Evolutionary conservation across 106 monocot genomes (phyloP), one percentile per base, ranked within the genome.

Genomic region (Allium cepa): DNA sequence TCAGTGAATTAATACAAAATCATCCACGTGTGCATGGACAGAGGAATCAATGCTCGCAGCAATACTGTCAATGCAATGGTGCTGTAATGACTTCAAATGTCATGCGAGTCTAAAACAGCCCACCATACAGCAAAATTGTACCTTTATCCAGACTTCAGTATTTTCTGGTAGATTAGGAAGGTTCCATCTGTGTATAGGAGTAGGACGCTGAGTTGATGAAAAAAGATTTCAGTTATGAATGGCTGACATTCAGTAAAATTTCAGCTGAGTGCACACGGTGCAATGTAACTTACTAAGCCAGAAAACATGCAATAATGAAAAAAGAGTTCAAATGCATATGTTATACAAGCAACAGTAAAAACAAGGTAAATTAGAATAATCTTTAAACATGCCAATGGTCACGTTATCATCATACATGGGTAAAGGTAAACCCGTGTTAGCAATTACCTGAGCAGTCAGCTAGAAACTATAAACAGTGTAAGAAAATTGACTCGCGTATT

Each of bases 101-200:
- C 36, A 36, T 36, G 36, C 36, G 5, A 36, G 36, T 36, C 36
- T 36, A 36, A 36, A 36, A 36, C 4, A 36, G 36, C 36, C 3
- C 36, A 36, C 3, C 36, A 5, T 36, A 36, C 36, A 36, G 36
- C 5, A 2, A 4, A 5, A 4, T 26, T 47, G 28, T 46, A 97
- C 96, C 96, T 97, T 97, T 65, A 97, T 92, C 92, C 92, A 97
- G 14, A 97, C 81, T 79, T 97, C 96, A 50, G 92, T 92, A 18
- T 77, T 75, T 16, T 82, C 78, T 3, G 96, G 92, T 22, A 97
- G 80, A 64, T 89, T 81, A 46, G 96, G 96, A 60, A 97, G 82
- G 73, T 86, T 92, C 96, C 92, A 97, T 72, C 69, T 88, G 80
- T 97, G 96, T 71, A 97, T 92, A 9, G 96, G 96, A 72, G 96